A percentile compares a stretch with the other conserved stretches of the same genome.
phyloP scores from a whole-genome alignment of 2,329 filamentous ascomycete species.

The Nectriaceae sp. region DNA sequence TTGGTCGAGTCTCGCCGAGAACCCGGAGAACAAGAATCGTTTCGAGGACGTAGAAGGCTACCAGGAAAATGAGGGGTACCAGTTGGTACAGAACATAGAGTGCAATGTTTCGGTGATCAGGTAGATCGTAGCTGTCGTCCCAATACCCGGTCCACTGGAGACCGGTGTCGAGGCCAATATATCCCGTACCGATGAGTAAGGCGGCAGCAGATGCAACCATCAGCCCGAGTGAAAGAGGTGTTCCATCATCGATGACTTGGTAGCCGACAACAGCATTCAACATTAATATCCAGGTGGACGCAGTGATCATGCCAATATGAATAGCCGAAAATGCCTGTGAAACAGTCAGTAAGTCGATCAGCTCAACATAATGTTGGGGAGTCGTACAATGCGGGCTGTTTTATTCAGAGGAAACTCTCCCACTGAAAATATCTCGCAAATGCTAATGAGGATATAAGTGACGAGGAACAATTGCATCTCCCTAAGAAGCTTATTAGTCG shows the following conservation, averaged over 20 bases:
- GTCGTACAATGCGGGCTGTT: conserved; percentile 70
- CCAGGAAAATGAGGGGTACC: conserved; percentile 83
- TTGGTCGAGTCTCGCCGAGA: conserved; percentile 86
- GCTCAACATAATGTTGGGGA: neutral
- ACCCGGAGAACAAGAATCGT: conserved; percentile 80
- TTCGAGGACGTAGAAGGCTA: conserved; percentile 84
- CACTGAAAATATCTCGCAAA: conserved; percentile 96
- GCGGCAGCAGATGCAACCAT: conserved; percentile 69
- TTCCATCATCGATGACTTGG: conserved; percentile 92
- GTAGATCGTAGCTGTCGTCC: conserved; percentile 56
- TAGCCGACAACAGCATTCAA: conserved; percentile 92
- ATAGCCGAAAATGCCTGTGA: conserved; percentile 80
- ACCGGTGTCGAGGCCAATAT: conserved; percentile 92
- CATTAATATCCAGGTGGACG: conserved; percentile 87
- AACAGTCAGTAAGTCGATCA: conserved; percentile 19
- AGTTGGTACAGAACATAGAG: conserved; percentile 96
- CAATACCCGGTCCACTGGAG: conserved; percentile 84
- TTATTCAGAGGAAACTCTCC: conserved; percentile 79
- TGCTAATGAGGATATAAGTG: conserved; percentile 81
- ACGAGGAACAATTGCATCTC: conserved; percentile 96
- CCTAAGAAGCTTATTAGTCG: conserved; percentile 47
- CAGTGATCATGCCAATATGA: conserved; percentile 86
- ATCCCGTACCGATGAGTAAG: conserved; percentile 88
- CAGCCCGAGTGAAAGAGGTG: conserved; percentile 76
- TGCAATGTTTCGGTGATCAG: conserved; percentile 75